Base-by-base conservation (phyloP, 495 filamentous ascomycete species). In the Pyronema domesticum region DNA sequence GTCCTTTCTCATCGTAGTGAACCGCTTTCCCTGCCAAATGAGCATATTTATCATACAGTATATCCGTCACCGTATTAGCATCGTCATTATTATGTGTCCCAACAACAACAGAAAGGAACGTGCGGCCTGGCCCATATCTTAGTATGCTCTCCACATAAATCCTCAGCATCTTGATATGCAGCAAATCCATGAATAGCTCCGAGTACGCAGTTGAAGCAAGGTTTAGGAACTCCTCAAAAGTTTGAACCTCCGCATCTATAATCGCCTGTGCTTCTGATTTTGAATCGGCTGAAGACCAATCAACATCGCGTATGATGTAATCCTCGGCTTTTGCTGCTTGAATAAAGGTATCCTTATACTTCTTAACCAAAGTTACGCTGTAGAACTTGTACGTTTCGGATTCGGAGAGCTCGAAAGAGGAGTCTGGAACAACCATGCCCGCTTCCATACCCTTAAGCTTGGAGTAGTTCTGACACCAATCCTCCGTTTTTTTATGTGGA, bases 91-190 rank as follows among this genome's bases (percentile, higher is more conserved):
- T 30, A 30, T 30, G 1, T 30, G 23, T 30, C 23, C 80, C 60
- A 94, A 67, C 35, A 91, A 91, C 57, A 98, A 65, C 6, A 30
- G 23, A 30, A 30, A 30, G 23, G 5, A 30, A 5, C 23, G 2
- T 30, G 23, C 23, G 5, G 23, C 5, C 5, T 30, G 23, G 52
- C 1, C 91, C 91, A 67, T 96, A 98, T 57, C 91, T 77, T 65
- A 96, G 71, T 15, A 96, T 89, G 9, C 88, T 95, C 74, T 98
- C 91, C 15, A 98, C 91, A 68, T 95, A 98, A 37, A 98, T 88
- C 43, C 91, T 74, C 58, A 98, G 71, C 5, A 89, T 82, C 65
- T 95, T 73, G 13, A 91, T 84, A 67, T 96, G 93, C 9, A 88
- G 72, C 89, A 86, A 93, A 53, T 87, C 81, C 87, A 94, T 94